A percentile compares a stretch with the other conserved stretches of the same genome.
Evolutionary conservation across 2,329 filamentous ascomycete species (phyloP).

Genomic region (Metarhizium brunneum): DNA sequence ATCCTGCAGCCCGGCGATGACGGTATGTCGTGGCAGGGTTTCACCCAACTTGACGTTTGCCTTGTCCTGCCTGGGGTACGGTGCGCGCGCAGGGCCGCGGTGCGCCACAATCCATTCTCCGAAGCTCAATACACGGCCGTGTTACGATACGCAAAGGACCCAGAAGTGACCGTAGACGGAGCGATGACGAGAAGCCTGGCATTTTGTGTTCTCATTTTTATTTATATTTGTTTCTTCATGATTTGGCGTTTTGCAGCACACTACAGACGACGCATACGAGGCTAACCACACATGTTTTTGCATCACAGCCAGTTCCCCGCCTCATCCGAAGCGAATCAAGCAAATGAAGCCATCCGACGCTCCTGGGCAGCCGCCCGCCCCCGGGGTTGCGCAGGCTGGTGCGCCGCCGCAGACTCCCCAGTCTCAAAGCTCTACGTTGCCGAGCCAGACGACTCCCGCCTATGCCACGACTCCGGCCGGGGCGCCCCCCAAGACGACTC

Average conservation of each 20-base stretch:
- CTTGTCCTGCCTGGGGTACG: conserved; percentile 3
- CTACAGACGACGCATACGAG: not conserved
- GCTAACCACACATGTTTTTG: not conserved
- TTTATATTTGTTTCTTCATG: not conserved
- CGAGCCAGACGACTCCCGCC: conserved; percentile 30
- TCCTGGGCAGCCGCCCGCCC: conserved; percentile 42
- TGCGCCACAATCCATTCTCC: conserved; percentile 6
- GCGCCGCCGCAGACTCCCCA: conserved; percentile 47
- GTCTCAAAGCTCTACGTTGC: conserved; percentile 36
- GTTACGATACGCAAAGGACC: not conserved
- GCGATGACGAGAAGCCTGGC: not conserved
- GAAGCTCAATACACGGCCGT: conserved; percentile 1
- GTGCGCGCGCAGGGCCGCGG: conserved; percentile 7
- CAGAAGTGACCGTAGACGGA: not conserved
- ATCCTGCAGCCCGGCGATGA: conserved; percentile 50
- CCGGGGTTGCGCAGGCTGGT: conserved; percentile 27
- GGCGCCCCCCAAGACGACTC: conserved; percentile 69
- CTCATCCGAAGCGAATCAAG: conserved; percentile 47
- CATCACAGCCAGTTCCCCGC: conserved; percentile 35
- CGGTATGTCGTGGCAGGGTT: conserved; percentile 50
- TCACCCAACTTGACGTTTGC: conserved; percentile 14
- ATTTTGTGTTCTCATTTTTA: not conserved
- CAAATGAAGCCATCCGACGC: conserved; percentile 55
- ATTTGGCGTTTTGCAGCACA: not conserved
- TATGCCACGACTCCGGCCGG: conserved; percentile 30